phyloP scores from a whole-genome alignment of 495 filamentous ascomycete species.

The Aspergillus hancockii region DNA sequence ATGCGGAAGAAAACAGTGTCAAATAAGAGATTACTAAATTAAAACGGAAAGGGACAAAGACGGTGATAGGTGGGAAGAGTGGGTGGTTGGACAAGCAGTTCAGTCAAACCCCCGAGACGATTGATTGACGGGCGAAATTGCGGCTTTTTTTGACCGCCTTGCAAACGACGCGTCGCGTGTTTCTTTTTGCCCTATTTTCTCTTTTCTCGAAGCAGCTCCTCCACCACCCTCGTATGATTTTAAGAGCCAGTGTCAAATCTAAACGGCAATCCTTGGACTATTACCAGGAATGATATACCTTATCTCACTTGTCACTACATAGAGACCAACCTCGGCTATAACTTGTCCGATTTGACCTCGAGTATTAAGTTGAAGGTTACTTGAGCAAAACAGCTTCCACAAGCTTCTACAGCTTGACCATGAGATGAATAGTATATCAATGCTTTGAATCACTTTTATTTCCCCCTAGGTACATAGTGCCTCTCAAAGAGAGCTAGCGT shows the following conservation, averaged over 20 bases:
- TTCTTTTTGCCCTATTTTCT: slow-evolving; percentile 6
- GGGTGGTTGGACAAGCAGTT: slow-evolving; percentile 7
- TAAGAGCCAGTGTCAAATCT: neutral
- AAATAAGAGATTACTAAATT: slow-evolving; percentile 6
- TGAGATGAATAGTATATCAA: neutral
- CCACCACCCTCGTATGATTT: neutral
- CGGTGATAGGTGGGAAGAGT: neutral
- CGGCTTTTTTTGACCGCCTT: slow-evolving; percentile 19
- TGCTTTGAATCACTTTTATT: too few relatives aligned
- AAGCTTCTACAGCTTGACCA: too few relatives aligned
- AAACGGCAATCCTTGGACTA: neutral
- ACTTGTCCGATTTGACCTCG: neutral
- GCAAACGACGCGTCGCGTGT: slow-evolving; percentile 27
- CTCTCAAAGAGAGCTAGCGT: neutral
- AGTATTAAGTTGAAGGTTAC: neutral
- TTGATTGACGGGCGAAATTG: slow-evolving; percentile 4
- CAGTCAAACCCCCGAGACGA: neutral
- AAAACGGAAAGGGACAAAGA: slow-evolving; percentile 8
- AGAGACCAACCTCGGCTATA: neutral
- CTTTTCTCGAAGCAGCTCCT: neutral
- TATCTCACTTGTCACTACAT: neutral
- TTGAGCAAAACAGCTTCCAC: neutral
- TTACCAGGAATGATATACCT: neutral
- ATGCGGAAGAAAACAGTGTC: slow-evolving; percentile 4
- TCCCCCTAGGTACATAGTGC: too few relatives aligned